A percentile compares a stretch with the other conserved stretches of the same genome.
phyloP scores from a whole-genome alignment of 1,284 basidiomycete species.

The Ceratobasidium sp. region DNA sequence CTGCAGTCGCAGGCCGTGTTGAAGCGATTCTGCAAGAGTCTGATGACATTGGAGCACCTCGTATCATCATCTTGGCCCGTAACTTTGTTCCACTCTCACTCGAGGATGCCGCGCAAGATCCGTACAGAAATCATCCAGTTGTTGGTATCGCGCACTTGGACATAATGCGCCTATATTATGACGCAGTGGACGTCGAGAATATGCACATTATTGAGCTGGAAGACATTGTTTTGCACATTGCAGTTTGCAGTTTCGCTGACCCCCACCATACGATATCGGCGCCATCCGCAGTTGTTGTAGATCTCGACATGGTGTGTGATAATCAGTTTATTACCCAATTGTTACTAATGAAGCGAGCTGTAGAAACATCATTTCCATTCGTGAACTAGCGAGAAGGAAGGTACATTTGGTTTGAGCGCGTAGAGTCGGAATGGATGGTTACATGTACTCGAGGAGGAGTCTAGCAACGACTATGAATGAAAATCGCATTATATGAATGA shows the following conservation, averaged over 20 bases:
- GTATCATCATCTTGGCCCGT: neutral
- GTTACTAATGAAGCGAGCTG: neutral
- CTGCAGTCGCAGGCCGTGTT: neutral
- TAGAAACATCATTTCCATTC: neutral
- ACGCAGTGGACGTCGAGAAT: neutral
- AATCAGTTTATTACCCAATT: neutral
- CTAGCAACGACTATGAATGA: no score
- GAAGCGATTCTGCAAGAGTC: conserved; percentile 11
- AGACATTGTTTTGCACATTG: conserved; percentile 1
- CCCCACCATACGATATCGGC: neutral
- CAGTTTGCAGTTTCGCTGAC: neutral
- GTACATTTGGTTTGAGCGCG: no score
- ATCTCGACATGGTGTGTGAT: conserved; percentile 8
- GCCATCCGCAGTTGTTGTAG: neutral
- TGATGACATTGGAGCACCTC: neutral
- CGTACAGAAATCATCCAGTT: neutral
- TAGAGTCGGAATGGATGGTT: no score
- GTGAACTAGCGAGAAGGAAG: no score
- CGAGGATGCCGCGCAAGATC: neutral
- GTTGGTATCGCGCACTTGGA: neutral
- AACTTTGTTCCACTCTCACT: neutral
- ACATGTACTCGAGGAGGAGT: no score
- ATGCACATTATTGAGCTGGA: conserved; percentile 6
- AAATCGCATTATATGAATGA: no score
- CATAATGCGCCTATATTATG: neutral